A percentile compares a stretch with the other conserved stretches of the same genome.
These are phyloP conservation scores for Ceratobasidium sp. DNA, from an alignment of 1,284 basidiomycete species.

Conservation along the genomic window DNA sequence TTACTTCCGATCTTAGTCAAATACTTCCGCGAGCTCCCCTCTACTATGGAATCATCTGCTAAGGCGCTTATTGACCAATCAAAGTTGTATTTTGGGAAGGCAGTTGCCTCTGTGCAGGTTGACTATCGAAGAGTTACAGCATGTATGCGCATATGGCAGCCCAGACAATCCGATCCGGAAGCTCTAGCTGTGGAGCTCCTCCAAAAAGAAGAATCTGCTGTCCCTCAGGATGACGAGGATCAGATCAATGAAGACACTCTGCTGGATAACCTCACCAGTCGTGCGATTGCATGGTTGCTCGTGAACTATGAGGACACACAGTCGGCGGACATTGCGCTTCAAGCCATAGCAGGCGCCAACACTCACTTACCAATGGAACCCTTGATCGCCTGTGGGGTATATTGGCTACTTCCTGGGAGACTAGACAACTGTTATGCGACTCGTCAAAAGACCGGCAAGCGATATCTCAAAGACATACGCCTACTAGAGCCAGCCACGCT, in stretches of 20 bases:
- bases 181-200: not conserved
- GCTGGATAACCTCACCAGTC: not conserved
- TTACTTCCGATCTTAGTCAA: not conserved
- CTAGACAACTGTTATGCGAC: slow-evolving; percentile 13
- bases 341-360: slow-evolving; percentile 9
- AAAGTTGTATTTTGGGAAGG: not conserved
- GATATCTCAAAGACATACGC: not conserved
- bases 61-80: not conserved
- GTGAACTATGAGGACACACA: not conserved
- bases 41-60: not conserved
- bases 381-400: not conserved
- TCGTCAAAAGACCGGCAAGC: slow-evolving; percentile 11
- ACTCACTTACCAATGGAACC: not conserved
- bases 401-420: not conserved
- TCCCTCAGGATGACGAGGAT: not conserved
- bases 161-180: not conserved
- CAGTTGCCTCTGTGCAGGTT: too few relatives aligned
- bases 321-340: slow-evolving; percentile 2
- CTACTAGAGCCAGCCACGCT: slow-evolving; percentile 13
- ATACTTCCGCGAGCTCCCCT: not conserved
- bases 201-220: not conserved
- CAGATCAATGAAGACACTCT: not conserved
- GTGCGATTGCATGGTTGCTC: not conserved
- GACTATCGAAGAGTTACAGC: too few relatives aligned
- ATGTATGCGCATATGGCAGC: not conserved